Evolutionary conservation across 2,329 filamentous ascomycete genomes (phyloP).

Genomic region (Diaporthe sp.): DNA sequence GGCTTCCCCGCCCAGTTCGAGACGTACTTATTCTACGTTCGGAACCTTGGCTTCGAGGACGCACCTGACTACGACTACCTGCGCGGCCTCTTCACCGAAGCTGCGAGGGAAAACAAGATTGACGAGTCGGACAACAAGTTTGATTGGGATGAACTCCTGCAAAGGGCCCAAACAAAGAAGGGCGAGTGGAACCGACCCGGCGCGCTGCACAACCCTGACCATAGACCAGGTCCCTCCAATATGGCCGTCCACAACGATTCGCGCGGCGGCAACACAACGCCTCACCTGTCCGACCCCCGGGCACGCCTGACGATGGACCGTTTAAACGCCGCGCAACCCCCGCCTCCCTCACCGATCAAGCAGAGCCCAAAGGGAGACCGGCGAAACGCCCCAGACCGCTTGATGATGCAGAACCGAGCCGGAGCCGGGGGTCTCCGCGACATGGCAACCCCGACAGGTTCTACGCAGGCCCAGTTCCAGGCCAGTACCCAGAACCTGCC

Average conservation of each 20-base stretch:
- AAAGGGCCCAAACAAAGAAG: slow-evolving; percentile 67
- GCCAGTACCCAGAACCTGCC: slow-evolving; percentile 91
- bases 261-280: slow-evolving; percentile 72
- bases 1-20: slow-evolving; percentile 97
- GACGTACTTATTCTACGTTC: slow-evolving; percentile 96
- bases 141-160: slow-evolving; percentile 73
- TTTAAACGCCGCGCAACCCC: slow-evolving; percentile 95
- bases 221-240: slow-evolving; percentile 82
- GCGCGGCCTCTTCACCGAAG: slow-evolving; percentile 94
- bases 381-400: slow-evolving; percentile 81
- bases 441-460: slow-evolving; percentile 85
- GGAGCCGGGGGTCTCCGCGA: slow-evolving; percentile 79
- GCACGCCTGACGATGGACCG: slow-evolving; percentile 79
- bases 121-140: slow-evolving; percentile 98
- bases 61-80: slow-evolving; percentile 98
- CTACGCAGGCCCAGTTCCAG: slow-evolving; percentile 96
- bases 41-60: slow-evolving; percentile 98
- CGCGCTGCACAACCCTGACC: slow-evolving; percentile 80
- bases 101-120: slow-evolving; percentile 60
- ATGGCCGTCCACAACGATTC: slow-evolving; percentile 84
- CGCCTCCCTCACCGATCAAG: slow-evolving; percentile 86
- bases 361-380: slow-evolving; percentile 79
- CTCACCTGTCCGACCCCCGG: slow-evolving; percentile 66
- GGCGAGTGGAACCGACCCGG: slow-evolving; percentile 79
- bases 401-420: slow-evolving; percentile 81